Conservation (phyloP, 2,329 filamentous ascomycete genomes). For the Fusarium paranaense region DNA sequence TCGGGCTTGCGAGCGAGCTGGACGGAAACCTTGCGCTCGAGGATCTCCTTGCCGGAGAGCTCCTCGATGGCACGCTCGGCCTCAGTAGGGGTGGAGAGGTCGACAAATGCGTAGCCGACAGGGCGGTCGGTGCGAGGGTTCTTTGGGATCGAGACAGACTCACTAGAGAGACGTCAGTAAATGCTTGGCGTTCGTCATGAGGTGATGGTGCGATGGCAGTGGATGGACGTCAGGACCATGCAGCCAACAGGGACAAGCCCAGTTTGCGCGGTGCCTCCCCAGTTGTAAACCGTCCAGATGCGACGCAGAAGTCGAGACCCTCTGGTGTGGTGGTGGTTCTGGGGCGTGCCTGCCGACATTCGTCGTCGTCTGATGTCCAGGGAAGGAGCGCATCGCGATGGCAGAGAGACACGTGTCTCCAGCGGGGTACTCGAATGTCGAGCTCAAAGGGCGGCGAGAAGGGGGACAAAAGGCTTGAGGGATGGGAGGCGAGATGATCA, state of each 20-base stretch:
- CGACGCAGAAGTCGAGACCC: not conserved
- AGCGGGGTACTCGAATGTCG: slow-evolving; percentile 6
- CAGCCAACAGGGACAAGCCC: not conserved
- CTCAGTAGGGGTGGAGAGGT: slow-evolving; percentile 93
- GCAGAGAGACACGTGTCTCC: slow-evolving; percentile 43
- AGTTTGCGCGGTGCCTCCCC: not conserved
- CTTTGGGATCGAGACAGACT: slow-evolving; percentile 98
- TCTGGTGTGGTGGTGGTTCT: slow-evolving; percentile 10
- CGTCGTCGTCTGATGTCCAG: slow-evolving; percentile 13
- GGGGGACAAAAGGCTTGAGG: not conserved
- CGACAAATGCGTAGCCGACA: slow-evolving; percentile 98
- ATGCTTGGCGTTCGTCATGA: not conserved
- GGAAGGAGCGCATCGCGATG: slow-evolving; percentile 24
- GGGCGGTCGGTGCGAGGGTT: slow-evolving; percentile 99
- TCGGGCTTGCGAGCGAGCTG: slow-evolving; percentile 99
- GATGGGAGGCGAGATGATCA: not conserved
- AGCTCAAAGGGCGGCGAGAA: slow-evolving; percentile 2
- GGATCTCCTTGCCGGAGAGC: slow-evolving; percentile 96
- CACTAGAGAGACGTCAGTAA: slow-evolving; percentile 67
- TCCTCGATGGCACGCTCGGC: slow-evolving; percentile 95
- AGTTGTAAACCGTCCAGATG: not conserved
- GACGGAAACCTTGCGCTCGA: slow-evolving; percentile 98
- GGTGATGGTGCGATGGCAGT: not conserved
- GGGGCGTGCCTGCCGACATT: slow-evolving; percentile 18
- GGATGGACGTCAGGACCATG: not conserved